These are phyloP conservation scores for Kockovaella imperatae DNA, from an alignment of 768 basidiomycete species.

Conservation along the genomic window DNA sequence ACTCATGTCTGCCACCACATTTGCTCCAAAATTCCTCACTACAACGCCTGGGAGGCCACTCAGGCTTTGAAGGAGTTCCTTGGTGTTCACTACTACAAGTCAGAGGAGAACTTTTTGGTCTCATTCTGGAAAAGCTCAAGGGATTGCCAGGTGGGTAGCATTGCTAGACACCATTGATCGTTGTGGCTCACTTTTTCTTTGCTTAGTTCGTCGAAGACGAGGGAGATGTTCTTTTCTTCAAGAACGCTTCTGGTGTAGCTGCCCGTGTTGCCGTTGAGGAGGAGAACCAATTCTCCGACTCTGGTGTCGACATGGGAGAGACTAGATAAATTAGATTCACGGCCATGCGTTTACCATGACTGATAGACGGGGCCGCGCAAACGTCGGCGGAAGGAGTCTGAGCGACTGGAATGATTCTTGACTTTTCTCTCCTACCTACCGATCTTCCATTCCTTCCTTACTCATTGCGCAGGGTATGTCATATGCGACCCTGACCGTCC, in stretches of 20 bases:
- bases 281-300: conserved; percentile 53
- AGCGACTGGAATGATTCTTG: no score
- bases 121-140: conserved; percentile 62
- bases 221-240: conserved; percentile 58
- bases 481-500: no score
- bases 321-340: conserved; percentile 27
- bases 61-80: conserved; percentile 72
- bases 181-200: neutral
- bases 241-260: conserved; percentile 70
- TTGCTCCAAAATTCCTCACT: conserved; percentile 92
- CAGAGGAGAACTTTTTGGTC: conserved; percentile 49
- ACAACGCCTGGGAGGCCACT: conserved; percentile 73
- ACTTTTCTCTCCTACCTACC: no score
- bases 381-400: no score
- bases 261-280: conserved; percentile 62
- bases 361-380: no score
- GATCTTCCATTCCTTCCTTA: no score
- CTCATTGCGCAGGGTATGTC: no score
- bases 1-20: conserved; percentile 90
- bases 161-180: neutral
- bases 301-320: conserved; percentile 54
- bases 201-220: conserved; percentile 81
- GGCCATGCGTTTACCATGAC: no score
- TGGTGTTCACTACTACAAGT: conserved; percentile 49
- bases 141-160: conserved; percentile 67